Conservation (phyloP, 1,139 yeast species). For the Pichia cactophila region DNA sequence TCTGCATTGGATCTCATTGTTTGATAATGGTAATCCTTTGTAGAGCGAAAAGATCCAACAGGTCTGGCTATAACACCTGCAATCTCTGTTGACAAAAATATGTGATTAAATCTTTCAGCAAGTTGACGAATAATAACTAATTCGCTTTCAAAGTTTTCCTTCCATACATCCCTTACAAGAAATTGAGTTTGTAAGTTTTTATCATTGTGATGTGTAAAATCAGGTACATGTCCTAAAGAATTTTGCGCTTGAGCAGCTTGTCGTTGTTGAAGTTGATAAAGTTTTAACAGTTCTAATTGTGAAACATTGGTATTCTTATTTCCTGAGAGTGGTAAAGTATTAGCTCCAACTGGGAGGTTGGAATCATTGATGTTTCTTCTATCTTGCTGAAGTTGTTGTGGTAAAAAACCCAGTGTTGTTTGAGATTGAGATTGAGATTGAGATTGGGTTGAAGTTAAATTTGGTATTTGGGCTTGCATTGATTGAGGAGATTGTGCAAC, state of each 20-base stretch:
- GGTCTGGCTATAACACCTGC: constrained; percentile 97
- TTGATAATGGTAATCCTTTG: constrained; percentile 91
- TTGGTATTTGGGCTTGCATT: constrained; percentile 28
- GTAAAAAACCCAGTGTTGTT: constrained; percentile 11
- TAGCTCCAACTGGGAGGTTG: not conserved
- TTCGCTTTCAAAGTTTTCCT: constrained; percentile 73
- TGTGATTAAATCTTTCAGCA: constrained; percentile 59
- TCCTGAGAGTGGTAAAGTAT: not conserved
- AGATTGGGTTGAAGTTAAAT: not conserved
- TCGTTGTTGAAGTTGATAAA: constrained; percentile 8
- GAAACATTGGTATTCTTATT: not conserved
- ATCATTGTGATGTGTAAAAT: constrained; percentile 19
- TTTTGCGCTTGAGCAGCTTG: constrained; percentile 14
- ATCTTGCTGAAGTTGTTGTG: constrained; percentile 14
- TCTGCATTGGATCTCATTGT: constrained; percentile 90
- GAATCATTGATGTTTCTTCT: not conserved
- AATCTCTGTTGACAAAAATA: constrained; percentile 83
- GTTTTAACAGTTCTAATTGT: constrained; percentile 13
- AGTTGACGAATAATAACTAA: constrained; percentile 67
- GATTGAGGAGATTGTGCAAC: constrained; percentile 13
- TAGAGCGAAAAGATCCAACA: constrained; percentile 86
- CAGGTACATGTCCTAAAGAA: constrained; percentile 12
- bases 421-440: not conserved
- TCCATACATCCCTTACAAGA: constrained; percentile 71
- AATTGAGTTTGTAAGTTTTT: constrained; percentile 27